Percentiles rank a stretch among this genome's conserved stretches.
These are phyloP conservation scores for Typha latifolia DNA, from an alignment of 176 grass and related monocot species.

Conservation along the genomic window DNA sequence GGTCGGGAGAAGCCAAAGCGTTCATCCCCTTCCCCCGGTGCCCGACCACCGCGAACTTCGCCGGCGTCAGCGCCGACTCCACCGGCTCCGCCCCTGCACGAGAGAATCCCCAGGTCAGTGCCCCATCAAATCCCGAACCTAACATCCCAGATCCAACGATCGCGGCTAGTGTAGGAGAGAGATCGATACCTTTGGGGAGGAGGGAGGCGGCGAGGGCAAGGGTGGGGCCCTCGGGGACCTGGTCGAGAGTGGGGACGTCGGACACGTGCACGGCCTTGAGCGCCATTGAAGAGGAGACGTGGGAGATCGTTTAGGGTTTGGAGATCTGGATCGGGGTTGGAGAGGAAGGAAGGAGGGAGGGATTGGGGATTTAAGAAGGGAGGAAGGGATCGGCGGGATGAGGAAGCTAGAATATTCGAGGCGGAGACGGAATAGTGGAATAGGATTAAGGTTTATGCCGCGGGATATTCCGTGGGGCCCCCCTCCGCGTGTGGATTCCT, in stretches of 20 bases:
- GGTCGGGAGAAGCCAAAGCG: constrained; percentile 58
- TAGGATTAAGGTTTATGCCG: constrained; percentile 16
- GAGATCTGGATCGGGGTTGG: neutral
- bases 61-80: constrained; percentile 12
- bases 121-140: neutral
- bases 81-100: neutral
- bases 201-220: constrained; percentile 34
- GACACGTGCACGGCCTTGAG: constrained; percentile 73
- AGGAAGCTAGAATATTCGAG: constrained; percentile 9
- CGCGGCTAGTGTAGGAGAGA: neutral
- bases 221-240: constrained; percentile 24
- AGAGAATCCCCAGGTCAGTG: neutral
- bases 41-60: constrained; percentile 54
- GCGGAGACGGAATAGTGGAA: neutral
- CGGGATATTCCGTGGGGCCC: constrained; percentile 17
- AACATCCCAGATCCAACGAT: neutral
- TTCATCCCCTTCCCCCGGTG: constrained; percentile 99
- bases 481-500: neutral
- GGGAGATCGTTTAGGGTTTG: neutral
- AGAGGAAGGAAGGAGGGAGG: neutral
- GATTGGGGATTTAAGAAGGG: neutral
- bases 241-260: constrained; percentile 48
- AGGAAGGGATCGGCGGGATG: neutral
- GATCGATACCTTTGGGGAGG: constrained; percentile 22
- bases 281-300: constrained; percentile 25